These are phyloP conservation scores for Sanguinoderma infundibulare DNA, from an alignment of 1,284 basidiomycete genomes.

Conservation along the genomic window DNA sequence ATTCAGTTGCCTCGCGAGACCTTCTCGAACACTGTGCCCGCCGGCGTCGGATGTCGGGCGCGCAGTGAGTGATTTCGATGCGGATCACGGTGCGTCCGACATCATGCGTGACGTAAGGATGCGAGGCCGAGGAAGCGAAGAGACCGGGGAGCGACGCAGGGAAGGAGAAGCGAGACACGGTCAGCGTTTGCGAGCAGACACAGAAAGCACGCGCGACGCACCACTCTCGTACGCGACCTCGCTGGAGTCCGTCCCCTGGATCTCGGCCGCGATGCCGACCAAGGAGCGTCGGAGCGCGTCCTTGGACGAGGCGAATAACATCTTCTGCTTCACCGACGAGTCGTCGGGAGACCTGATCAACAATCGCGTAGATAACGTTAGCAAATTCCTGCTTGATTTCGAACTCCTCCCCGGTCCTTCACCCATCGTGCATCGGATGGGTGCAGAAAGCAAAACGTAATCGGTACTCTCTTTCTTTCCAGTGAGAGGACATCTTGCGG, in stretches of 20 bases:
- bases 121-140: not conserved
- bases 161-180: constrained; percentile 1
- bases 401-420: not conserved
- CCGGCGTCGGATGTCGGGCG: not conserved
- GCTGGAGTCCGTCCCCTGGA: constrained; percentile 86
- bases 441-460: too few species aligned
- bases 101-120: not conserved
- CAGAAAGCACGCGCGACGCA: constrained; percentile 46
- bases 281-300: constrained; percentile 81
- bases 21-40: constrained; percentile 34
- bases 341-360: constrained; percentile 82
- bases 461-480: too few species aligned
- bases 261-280: constrained; percentile 75
- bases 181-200: not conserved
- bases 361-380: constrained; percentile 26
- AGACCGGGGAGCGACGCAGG: not conserved
- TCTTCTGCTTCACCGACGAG: constrained; percentile 91
- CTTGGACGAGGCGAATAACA: constrained; percentile 94
- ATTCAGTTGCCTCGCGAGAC: constrained; percentile 32
- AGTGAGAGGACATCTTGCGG: too few species aligned
- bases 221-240: constrained; percentile 82
- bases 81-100: not conserved
- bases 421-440: too few species aligned
- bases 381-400: constrained; percentile 6
- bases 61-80: not conserved